Evolutionary conservation across 305 asterid species (phyloP).

Genomic region (Fraxinus baroniana): DNA sequence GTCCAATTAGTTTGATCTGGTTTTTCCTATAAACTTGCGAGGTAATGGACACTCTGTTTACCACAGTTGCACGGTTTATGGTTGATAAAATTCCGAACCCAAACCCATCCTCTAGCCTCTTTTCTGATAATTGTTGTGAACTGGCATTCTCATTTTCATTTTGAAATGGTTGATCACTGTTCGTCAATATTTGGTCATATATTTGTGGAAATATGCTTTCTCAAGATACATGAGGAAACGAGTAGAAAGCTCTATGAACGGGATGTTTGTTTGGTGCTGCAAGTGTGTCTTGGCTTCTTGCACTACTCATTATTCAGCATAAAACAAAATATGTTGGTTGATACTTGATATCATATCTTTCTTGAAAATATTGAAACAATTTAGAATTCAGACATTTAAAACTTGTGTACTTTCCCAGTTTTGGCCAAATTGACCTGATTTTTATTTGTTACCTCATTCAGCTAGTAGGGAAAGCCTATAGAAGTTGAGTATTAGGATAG

Average conservation of each 20-base stretch:
- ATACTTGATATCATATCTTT: neutral
- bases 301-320: neutral
- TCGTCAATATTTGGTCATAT: neutral
- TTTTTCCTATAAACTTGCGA: neutral
- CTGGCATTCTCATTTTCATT: neutral
- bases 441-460: neutral
- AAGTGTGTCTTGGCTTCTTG: neutral
- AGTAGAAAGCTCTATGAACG: neutral
- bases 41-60: neutral
- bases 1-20: neutral
- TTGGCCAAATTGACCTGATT: neutral
- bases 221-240: neutral
- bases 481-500: neutral
- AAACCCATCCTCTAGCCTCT: neutral
- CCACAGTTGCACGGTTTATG: neutral
- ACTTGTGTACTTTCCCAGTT: neutral
- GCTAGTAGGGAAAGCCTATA: conserved; percentile 1
- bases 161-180: neutral
- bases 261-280: neutral
- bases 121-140: neutral
- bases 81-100: neutral
- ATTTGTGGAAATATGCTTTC: neutral
- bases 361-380: neutral
- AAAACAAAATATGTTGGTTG: neutral
- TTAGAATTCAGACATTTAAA: neutral